Base-by-base conservation (phyloP, 1,284 basidiomycete genomes). In the Ganoderma lingzhi region DNA sequence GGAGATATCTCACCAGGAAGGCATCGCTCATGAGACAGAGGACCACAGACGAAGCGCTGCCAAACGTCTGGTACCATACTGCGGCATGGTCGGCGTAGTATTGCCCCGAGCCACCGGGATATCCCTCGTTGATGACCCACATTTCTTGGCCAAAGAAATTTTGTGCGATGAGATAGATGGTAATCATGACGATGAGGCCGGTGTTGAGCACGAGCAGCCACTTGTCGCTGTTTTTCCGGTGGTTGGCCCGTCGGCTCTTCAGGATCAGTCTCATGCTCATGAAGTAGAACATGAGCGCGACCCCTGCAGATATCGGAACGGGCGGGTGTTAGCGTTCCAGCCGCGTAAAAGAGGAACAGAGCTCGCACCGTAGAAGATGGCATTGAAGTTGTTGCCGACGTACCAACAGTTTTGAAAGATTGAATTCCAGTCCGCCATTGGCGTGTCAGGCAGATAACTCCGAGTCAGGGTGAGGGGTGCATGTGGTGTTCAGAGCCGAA, bases 101-200 rank as follows among this genome's bases (percentile, higher is more conserved):
- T 30, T 53, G 64, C 1, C 61, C 45, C 12, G 68, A 48, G 0
- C 73, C 73, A n/a, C 72, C 75, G 0, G 72, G 71, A 19, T 61
- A 66, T 41, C 70, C 62, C 23, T 42, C 61, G 55, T 76, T 67
- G 32, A 71, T 65, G 51, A 76, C 71, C 75, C 75, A 76, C 72
- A 74, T 73, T 35, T 72, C 70, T 53, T 73, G 64, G 6, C 75
- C 75, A 64, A 76, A 76, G 10, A 72, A 70, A 10, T 69, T 66
- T n/a, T 74, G 63, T 0, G 66, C 66, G 32, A 73, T 66, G 41
- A 73, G 48, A 60, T 71, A 72, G 28, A 73, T 69, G 5, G 75
- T 74, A 67, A 66, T 73, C 58, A 73, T 66, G 23, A 70, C 5
- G 2, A 76, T 67, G 6, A 72, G 53, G 30, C 65, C 69, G 4